Base-by-base conservation (phyloP, 2,329 filamentous ascomycete genomes). In the Curvularia sp. region DNA sequence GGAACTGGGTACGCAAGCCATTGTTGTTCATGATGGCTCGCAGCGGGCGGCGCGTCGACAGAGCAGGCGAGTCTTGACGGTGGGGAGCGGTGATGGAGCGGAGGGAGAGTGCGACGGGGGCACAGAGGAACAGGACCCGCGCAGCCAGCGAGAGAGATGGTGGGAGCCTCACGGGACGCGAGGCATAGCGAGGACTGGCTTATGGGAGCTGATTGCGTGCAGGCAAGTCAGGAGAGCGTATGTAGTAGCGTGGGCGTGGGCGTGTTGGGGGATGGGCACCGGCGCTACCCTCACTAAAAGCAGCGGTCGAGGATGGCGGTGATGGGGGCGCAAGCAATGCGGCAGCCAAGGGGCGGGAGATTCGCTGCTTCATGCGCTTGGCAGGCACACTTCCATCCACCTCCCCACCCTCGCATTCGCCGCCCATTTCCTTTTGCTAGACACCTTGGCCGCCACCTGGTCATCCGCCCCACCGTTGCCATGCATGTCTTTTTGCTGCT, bases 1-100 rank as follows among this genome's bases (percentile, higher is more conserved):
- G 68, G 59, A 71, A 75, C 64, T 74, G 72, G 27, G 71, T 73
- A 54, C 74, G 72, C 66, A 76, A 60, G 58, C 68, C 72, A 69
- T 73, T 73, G 67, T 53, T 70, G 57, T 69, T 64, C 73, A 77
- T 76, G 60, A 46, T 61, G 27, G 58, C 49, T 53, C 52, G 32
- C 55, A 52, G 53, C 42, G 54, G 18, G 49, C 32, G 54, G 49
- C 57, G 55, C 46, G 50, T 53, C 43, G 53, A 49, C 28, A 36
- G 19, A 28, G 56, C 51, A 50, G 50, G 45, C 30, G 57, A 53
- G 30, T 59, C 61, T 53, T 51, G 45, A 60, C 59, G 68, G 53
- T 61, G 64, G 65, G 68, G 70, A 57, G 68, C 61, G 57, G 66
- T 53, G 34, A 63, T 32, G 30, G 66, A 58, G 39, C 61, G 59